Base-by-base conservation (phyloP, 2,329 filamentous ascomycete species). In the Pseudogymnoascus sp. region DNA sequence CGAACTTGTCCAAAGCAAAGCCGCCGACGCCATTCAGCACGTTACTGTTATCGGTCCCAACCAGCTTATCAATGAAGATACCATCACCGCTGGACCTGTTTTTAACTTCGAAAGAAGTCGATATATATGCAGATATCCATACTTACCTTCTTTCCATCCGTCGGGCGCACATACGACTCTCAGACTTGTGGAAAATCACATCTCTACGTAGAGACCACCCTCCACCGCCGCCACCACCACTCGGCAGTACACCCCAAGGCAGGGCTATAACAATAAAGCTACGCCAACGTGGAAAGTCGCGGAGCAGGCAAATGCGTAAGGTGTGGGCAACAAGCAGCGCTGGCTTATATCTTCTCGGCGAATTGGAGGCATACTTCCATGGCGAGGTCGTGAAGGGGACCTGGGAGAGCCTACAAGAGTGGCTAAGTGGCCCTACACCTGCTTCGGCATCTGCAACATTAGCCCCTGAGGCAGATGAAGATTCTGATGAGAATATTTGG, bases 251-350 rank as follows among this genome's bases (percentile, higher is more conserved):
- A 16, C 77, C 78, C 30, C 78, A 79, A 35, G 86, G 87, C 1
- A 79, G 83, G 62, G 79, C 81, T 16, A 82, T 83, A 63, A 81
- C 90, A 14, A 77, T 77, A 25, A 76, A 82, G 20, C 80, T 89
- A 9, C 83, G 91, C 28, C 76, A 83, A 66, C 82, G 89, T 58
- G 83, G 86, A 66, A 84, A 84, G 25, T 71, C 77, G 14, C 82
- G 93, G 16, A 81, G 83, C 4, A 79, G 80, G 35, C 81, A 83
- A 0, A 88, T 96, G 81, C 85, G 94, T 14, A 88, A 86, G 65
- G 83, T 93, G 0, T 99, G 94, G 94, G 93, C 92, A 0, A 95
- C 90, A 0, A 88, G 89, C 67, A 92, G 89, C 69, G 89, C 92
- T 2, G 88, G 90, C 1, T 84, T 96, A 3, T 97, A 96, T 75